phyloP scores from a whole-genome alignment of 1,284 basidiomycete species.

The Ganoderma leucocontextum region DNA sequence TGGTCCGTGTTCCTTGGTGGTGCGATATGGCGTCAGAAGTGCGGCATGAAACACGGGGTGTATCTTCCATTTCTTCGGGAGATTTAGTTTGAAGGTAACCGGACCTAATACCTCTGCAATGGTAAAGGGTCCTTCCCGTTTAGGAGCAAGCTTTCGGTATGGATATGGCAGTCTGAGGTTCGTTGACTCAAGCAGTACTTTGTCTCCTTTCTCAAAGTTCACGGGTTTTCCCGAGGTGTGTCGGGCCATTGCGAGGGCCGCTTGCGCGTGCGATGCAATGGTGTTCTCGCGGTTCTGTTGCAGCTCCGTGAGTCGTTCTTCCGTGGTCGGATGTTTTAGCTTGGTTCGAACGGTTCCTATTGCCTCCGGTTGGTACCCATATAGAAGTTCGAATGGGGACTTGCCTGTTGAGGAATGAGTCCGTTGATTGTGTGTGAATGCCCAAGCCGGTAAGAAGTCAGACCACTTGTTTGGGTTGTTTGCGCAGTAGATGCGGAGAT shows the following conservation, averaged over 20 bases:
- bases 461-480: slow-evolving; percentile 37
- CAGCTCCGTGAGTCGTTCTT: slow-evolving; percentile 1
- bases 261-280: slow-evolving; percentile 1
- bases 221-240: background rate
- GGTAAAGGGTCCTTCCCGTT: slow-evolving; percentile 13
- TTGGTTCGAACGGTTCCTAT: background rate
- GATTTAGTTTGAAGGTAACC: slow-evolving; percentile 1
- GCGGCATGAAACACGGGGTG: slow-evolving; percentile 19
- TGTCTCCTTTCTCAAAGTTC: slow-evolving; percentile 15
- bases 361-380: background rate
- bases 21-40: slow-evolving; percentile 3
- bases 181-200: slow-evolving; percentile 13
- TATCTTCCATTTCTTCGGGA: slow-evolving; percentile 24
- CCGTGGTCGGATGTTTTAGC: background rate
- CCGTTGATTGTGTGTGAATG: background rate
- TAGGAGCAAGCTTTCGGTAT: slow-evolving; percentile 9
- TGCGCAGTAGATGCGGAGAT: slow-evolving; percentile 27
- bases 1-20: slow-evolving; percentile 12
- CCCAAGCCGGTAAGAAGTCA: background rate
- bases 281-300: background rate
- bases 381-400: background rate
- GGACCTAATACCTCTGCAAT: slow-evolving; percentile 8
- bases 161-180: slow-evolving; percentile 13
- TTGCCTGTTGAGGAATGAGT: background rate
- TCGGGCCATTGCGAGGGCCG: slow-evolving; percentile 7